Evolutionary conservation across 495 filamentous ascomycete genomes (phyloP).

Genomic region (Penicillium ucsense): DNA sequence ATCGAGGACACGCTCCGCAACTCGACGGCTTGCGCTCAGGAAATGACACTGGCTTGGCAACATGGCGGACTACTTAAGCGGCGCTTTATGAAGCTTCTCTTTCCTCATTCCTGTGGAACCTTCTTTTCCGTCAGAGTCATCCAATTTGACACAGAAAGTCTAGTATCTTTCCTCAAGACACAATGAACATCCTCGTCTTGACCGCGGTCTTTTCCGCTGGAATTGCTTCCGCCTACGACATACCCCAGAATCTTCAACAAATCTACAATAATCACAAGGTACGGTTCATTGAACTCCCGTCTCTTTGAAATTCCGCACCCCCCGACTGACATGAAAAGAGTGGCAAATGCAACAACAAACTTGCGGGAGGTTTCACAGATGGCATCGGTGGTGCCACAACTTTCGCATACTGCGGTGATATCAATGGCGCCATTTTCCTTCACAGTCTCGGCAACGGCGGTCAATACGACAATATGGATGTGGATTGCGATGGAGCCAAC

Average conservation of each 20-base stretch:
- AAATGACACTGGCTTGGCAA: no score
- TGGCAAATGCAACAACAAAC: conserved; percentile 12
- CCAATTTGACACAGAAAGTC: no score
- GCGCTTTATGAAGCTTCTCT: no score
- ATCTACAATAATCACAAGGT: conserved; percentile 23
- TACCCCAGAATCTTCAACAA: conserved; percentile 20
- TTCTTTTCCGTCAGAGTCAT: no score
- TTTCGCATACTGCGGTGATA: conserved; percentile 20
- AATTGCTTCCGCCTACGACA: conserved; percentile 11
- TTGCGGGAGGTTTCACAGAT: conserved; percentile 19
- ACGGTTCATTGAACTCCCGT: background rate
- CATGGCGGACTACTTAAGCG: no score
- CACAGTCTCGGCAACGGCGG: conserved; percentile 13
- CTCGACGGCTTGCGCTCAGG: no score
- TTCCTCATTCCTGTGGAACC: no score
- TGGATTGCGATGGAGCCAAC: conserved; percentile 58
- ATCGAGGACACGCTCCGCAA: no score
- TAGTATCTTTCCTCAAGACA: background rate
- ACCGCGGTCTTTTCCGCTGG: background rate
- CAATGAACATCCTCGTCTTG: background rate
- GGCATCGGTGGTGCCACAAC: conserved; percentile 4
- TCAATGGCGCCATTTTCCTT: conserved; percentile 20
- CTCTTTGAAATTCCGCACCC: background rate
- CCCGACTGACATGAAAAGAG: conserved; percentile 3
- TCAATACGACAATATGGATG: conserved; percentile 44